Base-by-base conservation (phyloP, 2,329 filamentous ascomycete species). In the Pyrenophora seminiperda region DNA sequence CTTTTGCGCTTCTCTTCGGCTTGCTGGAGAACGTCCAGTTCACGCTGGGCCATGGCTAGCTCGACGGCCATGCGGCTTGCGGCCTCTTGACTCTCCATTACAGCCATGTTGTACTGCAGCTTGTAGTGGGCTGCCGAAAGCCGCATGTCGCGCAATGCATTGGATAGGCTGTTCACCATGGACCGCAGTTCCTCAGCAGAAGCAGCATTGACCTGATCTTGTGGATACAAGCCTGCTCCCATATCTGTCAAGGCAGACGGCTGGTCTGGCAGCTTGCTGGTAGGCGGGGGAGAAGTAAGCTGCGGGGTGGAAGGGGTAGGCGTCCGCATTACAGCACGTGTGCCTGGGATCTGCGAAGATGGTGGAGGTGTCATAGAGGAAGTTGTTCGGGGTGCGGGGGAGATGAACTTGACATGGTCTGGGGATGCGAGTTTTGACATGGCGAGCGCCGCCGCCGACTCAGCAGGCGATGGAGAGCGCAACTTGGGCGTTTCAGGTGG, bases 61-160 rank as follows among this genome's bases (percentile, higher is more conserved):
- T 97, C 93, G 4, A 97, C 92, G 29, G 87, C 88, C 60, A 93
- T 91, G 19, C 91, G 86, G 73, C 95, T 92, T 7, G 90, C 84
- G 22, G 91, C 88, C 61, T 96, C 91, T 40, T 88, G 86, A 46
- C 89, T 91, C 66, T 96, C 90, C 58, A 97, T 86, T 42, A 84
- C 86, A 20, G 96, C 81, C 66, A 97, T 82, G 62, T 88, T 91
- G 68, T 92, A 89, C 71, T 97, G 93, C 46, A 97, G 78, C 75
- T 94, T 95, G 76, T 94, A 88, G 71, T 97, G 92, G 24, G 92
- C 89, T 13, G 89, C 87, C 51, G 92, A 89, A 78, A 91, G 92
- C 66, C 94, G 90, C 47, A 84, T 81, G 59, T 88, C 85, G 55
- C 81, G 78, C n/a, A 85, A 71, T 13, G 81, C 76, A 9, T 74